Evolutionary conservation across 371 early-diverging fungal genomes (phyloP), one percentile per base, ranked within the genome.

Genomic region (Mortierella sp.): DNA sequence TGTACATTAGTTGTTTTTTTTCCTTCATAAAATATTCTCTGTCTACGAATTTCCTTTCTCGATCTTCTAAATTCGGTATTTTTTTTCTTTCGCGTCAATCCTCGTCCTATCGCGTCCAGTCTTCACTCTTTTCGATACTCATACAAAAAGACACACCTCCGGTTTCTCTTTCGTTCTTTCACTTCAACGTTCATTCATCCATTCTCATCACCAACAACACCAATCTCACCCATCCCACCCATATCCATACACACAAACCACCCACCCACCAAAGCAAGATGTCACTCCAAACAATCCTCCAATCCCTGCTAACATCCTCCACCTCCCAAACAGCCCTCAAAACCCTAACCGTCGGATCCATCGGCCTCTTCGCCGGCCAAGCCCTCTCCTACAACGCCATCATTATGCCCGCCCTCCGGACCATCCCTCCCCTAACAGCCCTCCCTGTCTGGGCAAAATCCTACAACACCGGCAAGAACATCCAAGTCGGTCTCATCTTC

Each of bases 401-500:
- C 68, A 63, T 72, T 46, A 80, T 84, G 76, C 82, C 83, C 4
- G 77, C 75, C 43, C 46, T 83, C 27, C 77, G 77, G 29, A 68
- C 48, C 24, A 35, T 72, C 16, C 56, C 77, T 4, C 48, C 65
- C 24, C 29, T 70, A 5, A 55, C 27, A 12, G 76, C 84, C 3
- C 77, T 83, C 41, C 70, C 77, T 8, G 38, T 83, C n/a, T 83
- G 84, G 84, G 77, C 80, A 0, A 32, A 76, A 27, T 56, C 80
- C 8, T 83, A 72, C 41, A 55, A 56, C 6, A 18, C 32, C 41
- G 78, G 54, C 49, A 75, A 74, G 29, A 63, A 75, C 12, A 10
- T 78, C 6, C 84, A 84, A 54, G 75, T 75, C 4, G 29, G 49
- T 0, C 35, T 80, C 48, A 70, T 77, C 70, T 3, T 71, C 48